phyloP scores from a whole-genome alignment of 306 rosid genomes.

The Fagus crenata region DNA sequence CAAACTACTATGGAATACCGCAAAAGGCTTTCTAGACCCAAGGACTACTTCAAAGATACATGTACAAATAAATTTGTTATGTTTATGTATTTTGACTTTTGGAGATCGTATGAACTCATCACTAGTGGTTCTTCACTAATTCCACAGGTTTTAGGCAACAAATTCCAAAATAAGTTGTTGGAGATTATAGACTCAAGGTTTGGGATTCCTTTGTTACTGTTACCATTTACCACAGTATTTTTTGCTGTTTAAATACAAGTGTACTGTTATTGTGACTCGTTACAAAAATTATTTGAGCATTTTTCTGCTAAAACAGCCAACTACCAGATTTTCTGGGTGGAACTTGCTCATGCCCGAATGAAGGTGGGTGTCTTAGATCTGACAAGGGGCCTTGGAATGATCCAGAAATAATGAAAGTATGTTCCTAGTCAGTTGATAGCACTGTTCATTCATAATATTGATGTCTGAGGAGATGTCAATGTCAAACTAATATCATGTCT shows the following conservation, averaged over 20 bases:
- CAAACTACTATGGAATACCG: constrained; percentile 83
- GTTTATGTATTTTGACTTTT: constrained; percentile 29
- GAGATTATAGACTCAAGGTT: constrained; percentile 87
- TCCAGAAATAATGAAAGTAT: constrained; percentile 79
- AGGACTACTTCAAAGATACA: constrained; percentile 91
- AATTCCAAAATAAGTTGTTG: constrained; percentile 58
- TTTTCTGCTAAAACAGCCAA: constrained; percentile 57
- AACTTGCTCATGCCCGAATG: constrained; percentile 76
- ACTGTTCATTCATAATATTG: constrained; percentile 16
- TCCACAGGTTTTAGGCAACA: constrained; percentile 83
- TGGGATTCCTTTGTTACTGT: constrained; percentile 26
- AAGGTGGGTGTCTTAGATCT: constrained; percentile 89
- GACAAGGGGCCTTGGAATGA: constrained; percentile 96
- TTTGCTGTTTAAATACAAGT: constrained; percentile 24
- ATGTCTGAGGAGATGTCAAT: constrained; percentile 16
- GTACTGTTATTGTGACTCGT: constrained; percentile 16
- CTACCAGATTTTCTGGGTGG: constrained; percentile 96
- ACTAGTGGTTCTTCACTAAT: constrained; percentile 27
- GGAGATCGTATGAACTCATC: constrained; percentile 25
- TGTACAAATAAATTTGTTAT: constrained; percentile 41
- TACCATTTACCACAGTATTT: constrained; percentile 3
- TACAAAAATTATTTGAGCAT: constrained; percentile 18
- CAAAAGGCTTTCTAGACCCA: constrained; percentile 88
- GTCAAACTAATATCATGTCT: constrained; percentile 22
- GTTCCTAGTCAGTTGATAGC: constrained; percentile 33